phyloP scores from a whole-genome alignment of 768 basidiomycete species.

The Hydnomerulius pinastri region DNA sequence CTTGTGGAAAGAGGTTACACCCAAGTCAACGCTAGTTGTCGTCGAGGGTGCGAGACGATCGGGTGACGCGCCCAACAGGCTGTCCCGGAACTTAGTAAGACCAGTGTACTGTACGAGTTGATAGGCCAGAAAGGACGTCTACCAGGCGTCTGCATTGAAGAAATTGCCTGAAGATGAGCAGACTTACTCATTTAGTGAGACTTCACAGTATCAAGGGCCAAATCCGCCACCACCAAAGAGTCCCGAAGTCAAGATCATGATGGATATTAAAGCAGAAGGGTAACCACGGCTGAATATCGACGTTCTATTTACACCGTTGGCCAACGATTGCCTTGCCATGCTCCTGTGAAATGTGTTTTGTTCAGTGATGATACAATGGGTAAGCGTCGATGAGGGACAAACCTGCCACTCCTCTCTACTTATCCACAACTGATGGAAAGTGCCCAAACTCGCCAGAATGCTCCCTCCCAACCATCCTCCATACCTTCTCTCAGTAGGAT shows the following conservation, averaged over 20 bases:
- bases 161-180: no score
- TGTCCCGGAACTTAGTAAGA: no score
- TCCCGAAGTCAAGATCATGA: no score
- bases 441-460: conserved; percentile 91
- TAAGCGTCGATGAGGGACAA: conserved; percentile 22
- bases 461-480: conserved; percentile 96
- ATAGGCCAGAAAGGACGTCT: no score
- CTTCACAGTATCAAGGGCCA: no score
- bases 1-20: background rate
- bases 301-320: conserved; percentile 75
- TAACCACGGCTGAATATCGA: background rate
- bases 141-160: no score
- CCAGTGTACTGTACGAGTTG: no score
- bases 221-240: background rate
- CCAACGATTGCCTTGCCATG: conserved; percentile 82
- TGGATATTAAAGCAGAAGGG: background rate
- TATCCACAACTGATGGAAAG: conserved; percentile 98
- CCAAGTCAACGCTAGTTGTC: background rate
- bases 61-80: no score
- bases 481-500: conserved; percentile 85
- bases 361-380: conserved; percentile 3
- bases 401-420: conserved; percentile 93
- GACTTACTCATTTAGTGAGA: no score
- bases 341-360: conserved; percentile 47
- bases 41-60: no score